These are phyloP conservation scores for Monosporozyma yasuniensis DNA, from an alignment of 805 yeast genomes.

Conservation along the genomic window DNA sequence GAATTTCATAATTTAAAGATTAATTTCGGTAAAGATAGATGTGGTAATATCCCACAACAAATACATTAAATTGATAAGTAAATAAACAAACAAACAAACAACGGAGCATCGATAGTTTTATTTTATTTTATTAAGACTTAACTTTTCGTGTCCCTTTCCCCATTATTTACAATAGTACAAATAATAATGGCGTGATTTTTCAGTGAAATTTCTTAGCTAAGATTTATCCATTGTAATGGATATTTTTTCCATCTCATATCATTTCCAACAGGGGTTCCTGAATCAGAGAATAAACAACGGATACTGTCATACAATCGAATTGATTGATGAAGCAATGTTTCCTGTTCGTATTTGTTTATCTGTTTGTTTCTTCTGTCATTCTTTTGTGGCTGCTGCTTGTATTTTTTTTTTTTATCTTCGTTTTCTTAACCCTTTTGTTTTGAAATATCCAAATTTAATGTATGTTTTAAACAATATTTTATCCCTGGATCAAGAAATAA, in stretches of 20 bases:
- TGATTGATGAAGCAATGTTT: no score
- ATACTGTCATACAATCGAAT: no score
- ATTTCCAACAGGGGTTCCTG: neutral
- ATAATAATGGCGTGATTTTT: neutral
- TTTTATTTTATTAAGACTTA: neutral
- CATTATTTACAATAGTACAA: no score
- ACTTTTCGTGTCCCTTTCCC: neutral
- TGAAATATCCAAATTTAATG: neutral
- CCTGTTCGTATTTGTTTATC: neutral
- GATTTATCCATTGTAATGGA: neutral
- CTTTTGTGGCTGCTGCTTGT: neutral
- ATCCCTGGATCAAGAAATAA: neutral
- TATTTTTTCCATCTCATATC: neutral
- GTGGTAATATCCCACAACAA: constrained; percentile 89
- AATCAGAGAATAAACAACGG: no score
- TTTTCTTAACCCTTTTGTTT: neutral
- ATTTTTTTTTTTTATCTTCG: neutral
- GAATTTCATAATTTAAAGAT: constrained; percentile 67
- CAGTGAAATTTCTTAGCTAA: no score
- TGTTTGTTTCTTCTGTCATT: neutral
- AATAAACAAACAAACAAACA: neutral
- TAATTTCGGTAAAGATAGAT: constrained; percentile 89
- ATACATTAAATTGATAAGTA: constrained; percentile 9
- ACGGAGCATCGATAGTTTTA: neutral
- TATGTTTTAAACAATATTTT: neutral